Percentiles rank a stretch among this genome's conserved stretches.
These are phyloP conservation scores for Trichophyton rubrum DNA, from an alignment of 2,329 filamentous ascomycete species.

Conservation along the genomic window DNA sequence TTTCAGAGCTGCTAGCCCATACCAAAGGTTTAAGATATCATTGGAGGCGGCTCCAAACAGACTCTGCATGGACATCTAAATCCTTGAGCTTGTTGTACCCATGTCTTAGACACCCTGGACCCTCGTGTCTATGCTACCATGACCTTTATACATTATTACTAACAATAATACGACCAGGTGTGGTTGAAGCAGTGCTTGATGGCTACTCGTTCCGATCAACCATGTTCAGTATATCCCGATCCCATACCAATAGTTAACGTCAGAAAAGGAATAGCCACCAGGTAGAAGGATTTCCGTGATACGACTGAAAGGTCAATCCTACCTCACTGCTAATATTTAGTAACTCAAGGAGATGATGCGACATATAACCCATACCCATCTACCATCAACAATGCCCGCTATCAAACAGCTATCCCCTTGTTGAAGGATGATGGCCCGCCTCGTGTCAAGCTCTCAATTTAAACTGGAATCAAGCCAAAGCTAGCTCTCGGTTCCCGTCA, in stretches of 20 bases:
- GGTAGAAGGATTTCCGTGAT: not conserved
- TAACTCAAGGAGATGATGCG: too few relatives aligned
- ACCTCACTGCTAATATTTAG: not conserved
- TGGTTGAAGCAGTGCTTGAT: not conserved
- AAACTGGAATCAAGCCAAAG: not conserved
- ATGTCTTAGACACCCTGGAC: not conserved
- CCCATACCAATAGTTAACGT: not conserved
- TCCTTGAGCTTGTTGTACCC: not conserved
- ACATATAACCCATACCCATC: not conserved
- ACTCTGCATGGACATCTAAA: not conserved
- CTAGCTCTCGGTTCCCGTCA: not conserved
- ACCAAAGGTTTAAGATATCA: not conserved
- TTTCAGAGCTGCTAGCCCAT: not conserved
- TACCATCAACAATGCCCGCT: not conserved
- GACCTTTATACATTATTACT: not conserved
- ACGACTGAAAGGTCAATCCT: not conserved
- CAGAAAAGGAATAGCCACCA: too few relatives aligned
- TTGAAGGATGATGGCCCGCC: not conserved
- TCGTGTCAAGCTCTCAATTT: not conserved
- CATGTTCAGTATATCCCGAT: not conserved
- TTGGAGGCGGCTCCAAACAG: slow-evolving; percentile 2
- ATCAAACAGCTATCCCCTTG: not conserved
- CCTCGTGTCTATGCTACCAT: not conserved
- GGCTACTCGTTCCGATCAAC: not conserved
- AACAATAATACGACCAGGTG: not conserved